Percentiles rank a stretch among this genome's conserved stretches.
phyloP scores from a whole-genome alignment of 2,329 filamentous ascomycete genomes.

The Aspergillus sp. region DNA sequence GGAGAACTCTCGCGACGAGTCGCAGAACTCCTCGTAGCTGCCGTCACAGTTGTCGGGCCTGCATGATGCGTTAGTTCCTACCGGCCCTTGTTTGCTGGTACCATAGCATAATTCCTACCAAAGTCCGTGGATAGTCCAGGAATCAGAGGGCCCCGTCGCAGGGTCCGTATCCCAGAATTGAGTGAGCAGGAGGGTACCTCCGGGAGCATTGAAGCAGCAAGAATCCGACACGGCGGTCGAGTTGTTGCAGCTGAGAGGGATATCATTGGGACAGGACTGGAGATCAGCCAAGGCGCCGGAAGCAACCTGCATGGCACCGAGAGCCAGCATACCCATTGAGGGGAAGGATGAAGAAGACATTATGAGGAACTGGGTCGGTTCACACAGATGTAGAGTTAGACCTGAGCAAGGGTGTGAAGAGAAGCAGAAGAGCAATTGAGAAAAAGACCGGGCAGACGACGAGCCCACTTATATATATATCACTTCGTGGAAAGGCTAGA shows the following conservation, averaged over 20 bases:
- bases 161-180: constrained; percentile 63
- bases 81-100: not conserved
- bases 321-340: constrained; percentile 23
- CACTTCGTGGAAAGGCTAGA: not conserved
- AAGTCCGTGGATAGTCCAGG: constrained; percentile 60
- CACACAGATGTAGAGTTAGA: not conserved
- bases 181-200: constrained; percentile 57
- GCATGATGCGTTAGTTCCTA: not conserved
- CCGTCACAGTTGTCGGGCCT: constrained; percentile 58
- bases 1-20: constrained; percentile 53
- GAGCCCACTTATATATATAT: constrained; percentile 5
- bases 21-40: constrained; percentile 57
- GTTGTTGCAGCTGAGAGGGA: constrained; percentile 57
- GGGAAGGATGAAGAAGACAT: constrained; percentile 21
- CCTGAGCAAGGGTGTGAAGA: not conserved
- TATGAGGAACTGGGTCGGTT: not conserved
- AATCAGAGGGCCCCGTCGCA: constrained; percentile 53
- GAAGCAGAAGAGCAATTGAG: not conserved
- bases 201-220: constrained; percentile 61
- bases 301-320: constrained; percentile 21
- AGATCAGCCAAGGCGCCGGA: constrained; percentile 24
- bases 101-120: constrained; percentile 40
- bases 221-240: constrained; percentile 48
- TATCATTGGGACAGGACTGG: constrained; percentile 31
- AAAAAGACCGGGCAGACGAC: not conserved